A percentile compares a stretch with the other conserved stretches of the same genome.
phyloP scores from a whole-genome alignment of 768 basidiomycete species.

The Galerina sulciceps region DNA sequence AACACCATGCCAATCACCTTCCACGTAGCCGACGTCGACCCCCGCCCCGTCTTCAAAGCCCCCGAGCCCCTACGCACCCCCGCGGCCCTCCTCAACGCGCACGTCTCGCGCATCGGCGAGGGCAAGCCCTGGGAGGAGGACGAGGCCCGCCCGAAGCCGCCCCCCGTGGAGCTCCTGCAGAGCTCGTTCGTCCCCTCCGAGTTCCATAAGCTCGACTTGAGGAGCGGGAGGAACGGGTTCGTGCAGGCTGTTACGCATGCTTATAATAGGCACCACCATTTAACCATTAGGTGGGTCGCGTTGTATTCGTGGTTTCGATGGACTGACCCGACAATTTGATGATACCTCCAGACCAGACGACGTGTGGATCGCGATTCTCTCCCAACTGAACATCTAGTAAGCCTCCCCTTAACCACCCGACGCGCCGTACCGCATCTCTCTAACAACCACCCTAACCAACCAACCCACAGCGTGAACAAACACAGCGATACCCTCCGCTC shows the following conservation, averaged over 20 bases:
- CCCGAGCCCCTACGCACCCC: neutral
- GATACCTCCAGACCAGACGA: conserved; percentile 43
- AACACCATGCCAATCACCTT: conserved; percentile 9
- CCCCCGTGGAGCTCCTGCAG: neutral
- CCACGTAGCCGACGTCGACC: conserved; percentile 6
- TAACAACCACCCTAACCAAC: neutral
- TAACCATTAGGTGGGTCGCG: conserved; percentile 37
- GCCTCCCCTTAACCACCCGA: neutral
- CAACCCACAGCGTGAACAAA: conserved; percentile 36
- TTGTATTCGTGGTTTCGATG: neutral
- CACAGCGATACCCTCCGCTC: conserved; percentile 35
- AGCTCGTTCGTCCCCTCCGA: neutral
- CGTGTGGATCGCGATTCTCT: conserved; percentile 48
- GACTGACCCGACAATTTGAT: neutral
- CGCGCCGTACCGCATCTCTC: neutral
- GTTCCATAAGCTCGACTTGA: neutral
- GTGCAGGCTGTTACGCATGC: conserved; percentile 34
- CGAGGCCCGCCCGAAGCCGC: neutral
- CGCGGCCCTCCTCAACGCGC: conserved; percentile 9
- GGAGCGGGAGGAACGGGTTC: conserved; percentile 33
- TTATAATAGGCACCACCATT: conserved; percentile 38
- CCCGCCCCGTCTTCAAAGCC: neutral
- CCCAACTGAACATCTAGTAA: conserved; percentile 43
- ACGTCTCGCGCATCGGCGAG: neutral
- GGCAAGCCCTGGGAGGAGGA: conserved; percentile 1